Evolutionary conservation across 805 yeast species (phyloP), one percentile per base, ranked within the genome.

Genomic region (Isabelozyma gotoi): DNA sequence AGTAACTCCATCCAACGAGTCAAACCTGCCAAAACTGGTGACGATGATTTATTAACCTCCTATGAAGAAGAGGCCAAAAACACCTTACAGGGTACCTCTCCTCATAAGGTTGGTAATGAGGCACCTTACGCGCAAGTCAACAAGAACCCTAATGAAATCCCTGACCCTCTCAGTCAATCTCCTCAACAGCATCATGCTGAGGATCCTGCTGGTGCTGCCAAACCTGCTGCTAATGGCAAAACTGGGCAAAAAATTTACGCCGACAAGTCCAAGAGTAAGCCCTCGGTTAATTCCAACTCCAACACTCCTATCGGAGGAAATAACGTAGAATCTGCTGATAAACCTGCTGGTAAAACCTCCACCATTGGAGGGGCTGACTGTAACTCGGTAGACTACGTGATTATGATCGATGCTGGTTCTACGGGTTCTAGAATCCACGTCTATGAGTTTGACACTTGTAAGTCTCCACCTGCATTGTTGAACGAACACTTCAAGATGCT

Each of bases 361-460:
- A 6, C 7, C 20, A 20, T 20, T 14, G 7, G 15, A 21, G 37
- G 19, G 14, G 32, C 36, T 21, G 34, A 24, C 11, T 68, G 74
- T 44, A 52, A 63, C 17, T 63, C 68, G 37, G 67, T 78, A 29
- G 85, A 86, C 59, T 92, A 77, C 55, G 97, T 91, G 21, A 78
- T 94, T 18, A 90, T 94, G 97, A 74, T 94, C 44, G 99, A 94
- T 71, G 99, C 99, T 6, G 99, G 99, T 7, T 91, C 98, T 1
- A 85, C 96, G 12, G 99, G 99, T 24, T 90, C 97, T 12, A 83
- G 99, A 64, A 87, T 94, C 33, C 99, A 95, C 65, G 84, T 94
- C 38, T 94, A 95, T 68, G 82, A 86, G 55, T 94, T 94, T 70
- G 88, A 89, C 69, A 82, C 88, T 43, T 91, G 98, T 61, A 74